Evolutionary conservation across 495 filamentous ascomycete genomes (phyloP).

Genomic region (Xylaria acuta): DNA sequence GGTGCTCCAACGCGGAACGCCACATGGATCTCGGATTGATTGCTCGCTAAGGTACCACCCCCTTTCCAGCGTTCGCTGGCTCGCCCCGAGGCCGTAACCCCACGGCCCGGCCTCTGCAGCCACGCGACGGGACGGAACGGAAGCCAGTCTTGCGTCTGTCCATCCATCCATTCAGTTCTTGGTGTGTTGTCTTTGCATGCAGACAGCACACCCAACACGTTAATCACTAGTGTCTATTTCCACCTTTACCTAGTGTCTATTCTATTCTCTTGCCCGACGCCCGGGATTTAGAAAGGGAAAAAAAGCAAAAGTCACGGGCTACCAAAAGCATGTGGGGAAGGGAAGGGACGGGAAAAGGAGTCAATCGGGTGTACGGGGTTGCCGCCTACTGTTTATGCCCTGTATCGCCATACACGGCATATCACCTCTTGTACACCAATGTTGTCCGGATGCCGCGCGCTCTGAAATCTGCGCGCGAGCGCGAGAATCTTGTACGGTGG

Average conservation of each 20-base stretch:
- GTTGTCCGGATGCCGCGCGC: slow-evolving; percentile 7
- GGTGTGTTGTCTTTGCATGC: slow-evolving; percentile 12
- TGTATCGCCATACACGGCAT: slow-evolving; percentile 17
- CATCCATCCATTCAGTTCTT: slow-evolving; percentile 8
- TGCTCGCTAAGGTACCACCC: neutral
- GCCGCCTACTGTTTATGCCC: neutral
- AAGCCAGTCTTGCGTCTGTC: neutral
- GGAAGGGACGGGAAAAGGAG: neutral
- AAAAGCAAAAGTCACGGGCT: neutral
- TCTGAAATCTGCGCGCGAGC: neutral
- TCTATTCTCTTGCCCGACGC: neutral
- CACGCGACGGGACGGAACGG: slow-evolving; percentile 23
- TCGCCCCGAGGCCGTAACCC: slow-evolving; percentile 3
- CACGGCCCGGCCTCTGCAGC: slow-evolving; percentile 20
- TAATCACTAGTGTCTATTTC: slow-evolving; percentile 28
- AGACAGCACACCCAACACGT: slow-evolving; percentile 12
- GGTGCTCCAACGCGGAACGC: slow-evolving; percentile 17
- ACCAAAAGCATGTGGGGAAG: neutral
- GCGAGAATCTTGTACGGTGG: neutral
- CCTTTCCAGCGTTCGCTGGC: neutral
- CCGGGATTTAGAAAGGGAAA: slow-evolving; percentile 11
- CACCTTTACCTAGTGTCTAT: slow-evolving; percentile 10
- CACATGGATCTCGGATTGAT: slow-evolving; percentile 28
- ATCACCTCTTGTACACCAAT: slow-evolving; percentile 23
- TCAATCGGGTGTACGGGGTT: slow-evolving; percentile 3